Evolutionary conservation across 1,284 basidiomycete genomes (phyloP), one percentile per base, ranked within the genome.

Genomic region (Vanrija sp.): DNA sequence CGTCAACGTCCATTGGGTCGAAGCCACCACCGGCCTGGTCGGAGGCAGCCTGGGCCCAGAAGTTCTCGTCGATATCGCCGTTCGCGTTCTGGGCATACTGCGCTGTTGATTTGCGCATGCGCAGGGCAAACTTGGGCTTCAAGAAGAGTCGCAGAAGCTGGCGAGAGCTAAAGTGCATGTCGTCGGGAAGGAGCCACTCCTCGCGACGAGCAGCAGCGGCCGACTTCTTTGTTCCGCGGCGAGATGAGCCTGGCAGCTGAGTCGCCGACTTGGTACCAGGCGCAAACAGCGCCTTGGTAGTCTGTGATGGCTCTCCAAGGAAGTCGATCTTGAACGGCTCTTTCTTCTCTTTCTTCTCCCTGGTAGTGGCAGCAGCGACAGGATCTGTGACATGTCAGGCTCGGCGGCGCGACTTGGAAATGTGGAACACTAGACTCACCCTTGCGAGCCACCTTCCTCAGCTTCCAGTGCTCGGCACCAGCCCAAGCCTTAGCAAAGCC

Each of bases 391-490:
- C 44, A 51, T 28, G 45, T 38, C 57, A 54, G 49, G 2, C 4
- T 12, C 4, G 34, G 34, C 28, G 9, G 12, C 34, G 9, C 34
- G 1, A 34, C 14, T 5, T 44, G 45, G 38, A 5, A 6, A 43
- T 47, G 19, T 25, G 15, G 21, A 2, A 43, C 18, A 16, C 19
- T 10, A 26, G 26, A 76, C 84, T 75, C 63, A 92, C 90, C 82
- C 79, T 83, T 84, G 53, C 86, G 82, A 46, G 91, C 81, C 28
- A 85, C 81, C 68, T 86, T 88, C 54, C 87, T 79, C 65, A 98
- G 76, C 74, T 96, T 98, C 95, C 95, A 98, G 74, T 99, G 96
- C 73, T 98, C 92, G 10, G 95, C 95, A 5, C 96, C 95, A 4
- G 96, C 95, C 95, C 95, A 98, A 66, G 93, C 95, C 81, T 91